phyloP scores from a whole-genome alignment of 352 stramenopile species.

The Pythium rishiriense region DNA sequence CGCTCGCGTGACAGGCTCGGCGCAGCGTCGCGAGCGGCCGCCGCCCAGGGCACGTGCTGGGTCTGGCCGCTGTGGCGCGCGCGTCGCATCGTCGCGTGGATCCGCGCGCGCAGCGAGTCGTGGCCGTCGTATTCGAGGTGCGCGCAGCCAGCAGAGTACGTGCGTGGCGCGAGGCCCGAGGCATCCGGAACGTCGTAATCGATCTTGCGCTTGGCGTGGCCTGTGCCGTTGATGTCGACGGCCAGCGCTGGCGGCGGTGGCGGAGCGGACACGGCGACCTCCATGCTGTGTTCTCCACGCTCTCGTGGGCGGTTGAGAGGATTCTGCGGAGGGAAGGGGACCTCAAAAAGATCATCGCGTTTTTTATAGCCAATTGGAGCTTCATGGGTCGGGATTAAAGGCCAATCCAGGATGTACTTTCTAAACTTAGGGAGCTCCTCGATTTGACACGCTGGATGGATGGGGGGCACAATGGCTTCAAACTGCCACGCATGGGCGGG shows the following conservation, averaged over 20 bases:
- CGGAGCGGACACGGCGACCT: neutral
- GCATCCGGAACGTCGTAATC: neutral
- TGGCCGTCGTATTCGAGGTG: slow-evolving; percentile 7
- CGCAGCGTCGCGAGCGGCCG: neutral
- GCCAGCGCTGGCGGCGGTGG: slow-evolving; percentile 1
- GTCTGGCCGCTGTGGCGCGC: neutral
- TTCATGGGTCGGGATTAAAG: too few species aligned
- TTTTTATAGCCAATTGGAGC: too few species aligned
- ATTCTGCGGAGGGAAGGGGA: neutral
- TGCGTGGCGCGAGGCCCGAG: neutral
- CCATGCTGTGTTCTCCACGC: neutral
- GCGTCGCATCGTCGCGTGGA: slow-evolving; percentile 17
- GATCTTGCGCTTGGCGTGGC: slow-evolving; percentile 17
- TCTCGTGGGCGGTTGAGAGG: neutral
- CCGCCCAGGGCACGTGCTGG: neutral
- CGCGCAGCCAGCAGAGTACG: neutral
- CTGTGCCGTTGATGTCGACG: slow-evolving; percentile 11
- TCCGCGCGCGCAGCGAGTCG: neutral
- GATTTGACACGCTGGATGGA: too few species aligned
- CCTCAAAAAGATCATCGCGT: too few species aligned
- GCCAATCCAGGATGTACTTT: too few species aligned
- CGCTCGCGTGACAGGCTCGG: slow-evolving; percentile 22
- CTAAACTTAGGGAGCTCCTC: too few species aligned
- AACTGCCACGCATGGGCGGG: too few species aligned
- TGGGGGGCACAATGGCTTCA: too few species aligned